Percentiles rank a stretch among this genome's conserved stretches.
Evolutionary conservation across 1,139 yeast species (phyloP).

Genomic region (Yamadazyma sp.): DNA sequence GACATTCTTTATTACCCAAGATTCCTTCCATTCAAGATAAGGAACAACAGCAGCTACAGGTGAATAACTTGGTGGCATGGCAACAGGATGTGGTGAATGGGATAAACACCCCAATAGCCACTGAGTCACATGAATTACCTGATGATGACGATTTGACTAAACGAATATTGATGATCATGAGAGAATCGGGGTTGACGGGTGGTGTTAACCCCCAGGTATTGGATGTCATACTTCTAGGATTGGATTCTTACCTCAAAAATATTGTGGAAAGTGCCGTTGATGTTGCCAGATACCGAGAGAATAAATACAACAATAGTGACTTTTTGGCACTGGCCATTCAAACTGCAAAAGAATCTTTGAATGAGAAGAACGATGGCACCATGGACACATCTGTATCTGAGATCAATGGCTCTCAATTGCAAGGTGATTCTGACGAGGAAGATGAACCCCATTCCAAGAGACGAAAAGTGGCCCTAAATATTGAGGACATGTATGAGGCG

Average conservation of each 20-base stretch:
- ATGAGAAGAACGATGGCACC: constrained; percentile 9
- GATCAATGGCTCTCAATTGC: background rate
- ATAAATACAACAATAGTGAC: constrained; percentile 51
- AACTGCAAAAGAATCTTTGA: constrained; percentile 15
- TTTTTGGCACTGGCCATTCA: constrained; percentile 25
- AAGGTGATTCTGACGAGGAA: constrained; percentile 18
- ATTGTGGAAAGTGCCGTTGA: constrained; percentile 77
- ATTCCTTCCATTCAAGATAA: constrained; percentile 76
- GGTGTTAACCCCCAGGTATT: constrained; percentile 70
- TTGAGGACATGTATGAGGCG: constrained; percentile 67
- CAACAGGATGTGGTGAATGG: constrained; percentile 92
- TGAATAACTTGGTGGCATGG: constrained; percentile 73
- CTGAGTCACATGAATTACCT: constrained; percentile 80
- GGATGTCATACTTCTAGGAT: constrained; percentile 74
- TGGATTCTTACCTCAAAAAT: constrained; percentile 75
- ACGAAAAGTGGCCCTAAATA: constrained; percentile 47
- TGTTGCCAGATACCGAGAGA: constrained; percentile 59
- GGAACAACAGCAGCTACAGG: constrained; percentile 49
- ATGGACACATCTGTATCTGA: constrained; percentile 1
- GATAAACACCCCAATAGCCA: constrained; percentile 78
- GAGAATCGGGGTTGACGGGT: constrained; percentile 92
- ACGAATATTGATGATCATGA: constrained; percentile 77
- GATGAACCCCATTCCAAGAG: constrained; percentile 20
- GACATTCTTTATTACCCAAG: constrained; percentile 83
- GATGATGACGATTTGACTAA: constrained; percentile 70